Base-by-base conservation (phyloP, 768 basidiomycete genomes). In the Russula foetens region DNA sequence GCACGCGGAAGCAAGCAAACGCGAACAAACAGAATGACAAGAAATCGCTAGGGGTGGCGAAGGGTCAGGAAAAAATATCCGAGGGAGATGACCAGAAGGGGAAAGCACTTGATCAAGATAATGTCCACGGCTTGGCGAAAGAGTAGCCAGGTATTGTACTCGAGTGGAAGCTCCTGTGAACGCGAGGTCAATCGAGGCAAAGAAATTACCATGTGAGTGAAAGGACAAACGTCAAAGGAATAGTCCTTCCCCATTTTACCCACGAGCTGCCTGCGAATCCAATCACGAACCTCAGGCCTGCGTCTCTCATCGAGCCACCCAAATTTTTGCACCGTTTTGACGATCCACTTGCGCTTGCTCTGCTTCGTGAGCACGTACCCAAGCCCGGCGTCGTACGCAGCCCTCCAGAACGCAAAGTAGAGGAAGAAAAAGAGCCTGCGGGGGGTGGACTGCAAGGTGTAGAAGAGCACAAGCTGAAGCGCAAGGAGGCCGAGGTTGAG, bases 181-280 rank as follows among this genome's bases (percentile, higher is more conserved):
- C n/a, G 54, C 14, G 24, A 23, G 12, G 26, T 41, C 14, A 41
- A 45, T 51, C 11, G 58, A 47, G 53, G 51, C 7, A 28, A 57
- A 21, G 59, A 43, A 48, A 55, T 54, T 44, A 48, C 51, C 49
- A 55, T 45, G 38, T 50, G 47, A 26, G 19, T n/a, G 33, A 50
- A 53, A 43, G 17, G 23, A 81, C 84, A 38, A 67, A 92, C 92
- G 68, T 97, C 90, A 70, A 96, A 96, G 5, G 87, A 87, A 71
- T 97, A 98, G 66, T 92, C 92, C 63, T 85, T 84, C 44, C 93
- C 94, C 92, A 98, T 94, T 77, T 97, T 98, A 21, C 86, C 91
- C 19, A 78, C 84, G 2, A 98, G 79, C 68, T 98, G 93, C 51
- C 79, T 79, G 63, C 85, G 80, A 68, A 97, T 91, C 97, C 97